Conservation (phyloP, 305 asterid genomes). For the Fraxinus dipetala region DNA sequence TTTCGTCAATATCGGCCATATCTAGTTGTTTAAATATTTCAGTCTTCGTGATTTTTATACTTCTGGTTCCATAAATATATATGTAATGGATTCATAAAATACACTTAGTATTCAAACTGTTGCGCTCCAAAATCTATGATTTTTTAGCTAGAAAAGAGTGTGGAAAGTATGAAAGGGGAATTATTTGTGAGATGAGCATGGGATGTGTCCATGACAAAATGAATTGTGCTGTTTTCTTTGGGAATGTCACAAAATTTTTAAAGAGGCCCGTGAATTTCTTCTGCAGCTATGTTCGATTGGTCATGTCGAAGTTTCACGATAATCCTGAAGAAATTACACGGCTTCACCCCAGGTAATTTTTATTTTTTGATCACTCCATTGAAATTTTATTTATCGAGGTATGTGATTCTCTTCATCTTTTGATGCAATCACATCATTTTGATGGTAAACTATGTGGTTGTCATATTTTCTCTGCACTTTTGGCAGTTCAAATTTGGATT, state of each 20-base stretch:
- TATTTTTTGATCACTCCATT: conserved; percentile 6
- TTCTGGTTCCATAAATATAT: background rate
- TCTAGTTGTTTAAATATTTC: background rate
- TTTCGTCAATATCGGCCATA: background rate
- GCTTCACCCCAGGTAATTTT: conserved; percentile 79
- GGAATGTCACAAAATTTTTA: background rate
- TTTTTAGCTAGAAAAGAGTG: background rate
- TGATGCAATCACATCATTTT: background rate
- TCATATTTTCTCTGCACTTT: background rate
- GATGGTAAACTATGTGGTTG: background rate
- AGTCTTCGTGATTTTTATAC: background rate
- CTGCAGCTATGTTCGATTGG: conserved; percentile 82
- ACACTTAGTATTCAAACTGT: conserved; percentile 3
- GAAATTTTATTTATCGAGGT: background rate
- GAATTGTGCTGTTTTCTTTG: conserved; percentile 1
- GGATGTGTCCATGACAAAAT: background rate
- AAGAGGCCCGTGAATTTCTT: conserved; percentile 1
- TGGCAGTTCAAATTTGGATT: background rate
- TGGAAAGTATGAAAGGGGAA: background rate
- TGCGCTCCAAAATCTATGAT: background rate
- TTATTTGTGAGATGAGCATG: conserved; percentile 2
- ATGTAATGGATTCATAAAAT: background rate
- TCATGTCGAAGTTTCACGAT: conserved; percentile 67
- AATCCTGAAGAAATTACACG: conserved; percentile 46
- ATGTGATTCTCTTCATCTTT: background rate